phyloP scores from a whole-genome alignment of 2,329 filamentous ascomycete species.

The Calonectria naviculata region DNA sequence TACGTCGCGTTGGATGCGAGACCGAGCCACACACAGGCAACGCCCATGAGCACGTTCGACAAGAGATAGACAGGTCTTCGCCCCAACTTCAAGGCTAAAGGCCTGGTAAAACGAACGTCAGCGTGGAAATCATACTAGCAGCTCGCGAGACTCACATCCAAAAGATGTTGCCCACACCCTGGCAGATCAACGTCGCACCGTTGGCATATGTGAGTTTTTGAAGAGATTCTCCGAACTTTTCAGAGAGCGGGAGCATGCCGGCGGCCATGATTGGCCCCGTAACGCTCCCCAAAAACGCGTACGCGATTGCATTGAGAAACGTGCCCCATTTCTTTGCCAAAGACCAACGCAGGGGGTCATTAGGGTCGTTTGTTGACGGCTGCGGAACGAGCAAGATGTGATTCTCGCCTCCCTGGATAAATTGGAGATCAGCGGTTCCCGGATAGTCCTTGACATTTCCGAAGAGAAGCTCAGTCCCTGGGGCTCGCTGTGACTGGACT shows the following conservation, averaged over 20 bases:
- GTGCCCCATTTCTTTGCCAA: conserved; percentile 12
- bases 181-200: conserved; percentile 15
- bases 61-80: conserved; percentile 14
- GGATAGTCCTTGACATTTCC: not conserved
- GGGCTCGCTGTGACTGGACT: not conserved
- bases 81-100: conserved; percentile 13
- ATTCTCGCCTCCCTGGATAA: not conserved
- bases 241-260: conserved; percentile 10
- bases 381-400: conserved; percentile 17
- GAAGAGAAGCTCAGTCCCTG: conserved; percentile 18
- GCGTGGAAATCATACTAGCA: not conserved
- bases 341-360: conserved; percentile 19
- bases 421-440: conserved; percentile 1
- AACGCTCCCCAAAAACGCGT: conserved; percentile 20
- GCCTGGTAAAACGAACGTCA: not conserved
- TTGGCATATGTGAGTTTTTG: conserved; percentile 14
- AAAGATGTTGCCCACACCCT: conserved; percentile 14
- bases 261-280: conserved; percentile 21
- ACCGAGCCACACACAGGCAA: conserved; percentile 18
- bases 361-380: conserved; percentile 8
- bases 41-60: conserved; percentile 13
- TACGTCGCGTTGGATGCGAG: conserved; percentile 12
- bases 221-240: conserved; percentile 13
- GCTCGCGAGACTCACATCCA: conserved; percentile 5
- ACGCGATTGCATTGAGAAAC: conserved; percentile 9